Conservation (phyloP, 768 basidiomycete species). For the Exidia glandulosa region DNA sequence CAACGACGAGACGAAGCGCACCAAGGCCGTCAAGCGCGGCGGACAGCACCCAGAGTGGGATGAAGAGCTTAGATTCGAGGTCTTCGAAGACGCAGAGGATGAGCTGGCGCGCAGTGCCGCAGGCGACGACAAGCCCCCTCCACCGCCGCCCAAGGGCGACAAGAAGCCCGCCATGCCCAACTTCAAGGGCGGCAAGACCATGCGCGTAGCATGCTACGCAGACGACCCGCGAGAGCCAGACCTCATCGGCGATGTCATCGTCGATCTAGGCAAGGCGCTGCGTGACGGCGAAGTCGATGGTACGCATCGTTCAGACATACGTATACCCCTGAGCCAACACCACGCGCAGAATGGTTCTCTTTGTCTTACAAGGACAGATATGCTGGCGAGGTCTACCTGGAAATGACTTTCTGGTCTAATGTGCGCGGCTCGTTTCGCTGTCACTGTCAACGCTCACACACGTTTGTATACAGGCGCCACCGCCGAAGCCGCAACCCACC, state of each 20-base stretch:
- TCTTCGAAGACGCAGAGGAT: conserved; percentile 65
- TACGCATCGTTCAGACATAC: conserved; percentile 26
- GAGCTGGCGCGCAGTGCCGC: conserved; percentile 31
- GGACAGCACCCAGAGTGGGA: conserved; percentile 99
- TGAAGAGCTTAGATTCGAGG: conserved; percentile 87
- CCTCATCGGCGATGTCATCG: conserved; percentile 82
- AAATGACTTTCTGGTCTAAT: conserved; percentile 95
- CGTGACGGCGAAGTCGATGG: conserved; percentile 97
- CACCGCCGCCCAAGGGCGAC: conserved; percentile 50
- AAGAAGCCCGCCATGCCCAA: conserved; percentile 24
- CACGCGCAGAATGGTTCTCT: conserved; percentile 78
- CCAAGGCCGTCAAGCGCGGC: conserved; percentile 89
- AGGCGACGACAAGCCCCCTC: conserved; percentile 38
- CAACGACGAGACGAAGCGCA: conserved; percentile 75
- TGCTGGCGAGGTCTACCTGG: conserved; percentile 90
- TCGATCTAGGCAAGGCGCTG: conserved; percentile 81
- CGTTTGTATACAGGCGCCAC: conserved; percentile 74
- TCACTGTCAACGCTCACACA: conserved; percentile 17
- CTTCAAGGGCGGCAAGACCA: conserved; percentile 60
- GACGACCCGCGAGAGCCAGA: conserved; percentile 94
- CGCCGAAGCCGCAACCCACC: conserved; percentile 50
- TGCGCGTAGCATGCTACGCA: conserved; percentile 83
- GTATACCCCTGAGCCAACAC: conserved; percentile 9
- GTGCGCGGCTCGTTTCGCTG: conserved; percentile 30
- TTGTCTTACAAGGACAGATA: conserved; percentile 86